Evolutionary conservation across 1,284 basidiomycete species (phyloP).

Genomic region (Singerocomus inundabilis): DNA sequence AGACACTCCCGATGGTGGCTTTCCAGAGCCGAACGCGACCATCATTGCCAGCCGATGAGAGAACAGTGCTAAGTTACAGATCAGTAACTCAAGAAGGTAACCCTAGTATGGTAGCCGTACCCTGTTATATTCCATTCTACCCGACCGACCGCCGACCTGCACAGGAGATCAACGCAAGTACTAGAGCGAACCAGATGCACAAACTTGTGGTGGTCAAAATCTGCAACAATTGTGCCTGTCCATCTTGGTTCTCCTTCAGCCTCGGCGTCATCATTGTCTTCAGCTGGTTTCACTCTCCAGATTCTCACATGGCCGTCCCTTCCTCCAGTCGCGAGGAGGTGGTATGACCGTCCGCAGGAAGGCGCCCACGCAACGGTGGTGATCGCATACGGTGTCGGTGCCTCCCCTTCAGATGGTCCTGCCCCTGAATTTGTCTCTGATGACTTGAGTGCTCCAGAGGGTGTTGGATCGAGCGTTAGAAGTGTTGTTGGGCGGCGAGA

Average conservation of each 20-base stretch:
- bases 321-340: conserved; percentile 85
- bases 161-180: conserved; percentile 12
- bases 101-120: conserved; percentile 41
- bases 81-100: conserved; percentile 9
- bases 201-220: conserved; percentile 83
- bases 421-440: conserved; percentile 26
- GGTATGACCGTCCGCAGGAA: conserved; percentile 86
- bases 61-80: conserved; percentile 61
- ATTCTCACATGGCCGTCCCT: conserved; percentile 86
- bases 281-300: conserved; percentile 71
- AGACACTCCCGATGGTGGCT: conserved; percentile 69
- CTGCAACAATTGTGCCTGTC: conserved; percentile 73
- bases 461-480: conserved; percentile 42
- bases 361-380: conserved; percentile 89
- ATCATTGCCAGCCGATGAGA: conserved; percentile 88
- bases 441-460: conserved; percentile 22
- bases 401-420: conserved; percentile 31
- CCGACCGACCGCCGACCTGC: conserved; percentile 61
- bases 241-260: conserved; percentile 55
- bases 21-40: conserved; percentile 89
- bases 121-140: conserved; percentile 90
- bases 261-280: conserved; percentile 40
- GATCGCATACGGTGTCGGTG: conserved; percentile 54
- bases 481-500: conserved; percentile 49
- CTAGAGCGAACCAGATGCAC: conserved; percentile 7